phyloP scores from a whole-genome alignment of 345 rosid genomes.

The Sisymbrium altissimum region DNA sequence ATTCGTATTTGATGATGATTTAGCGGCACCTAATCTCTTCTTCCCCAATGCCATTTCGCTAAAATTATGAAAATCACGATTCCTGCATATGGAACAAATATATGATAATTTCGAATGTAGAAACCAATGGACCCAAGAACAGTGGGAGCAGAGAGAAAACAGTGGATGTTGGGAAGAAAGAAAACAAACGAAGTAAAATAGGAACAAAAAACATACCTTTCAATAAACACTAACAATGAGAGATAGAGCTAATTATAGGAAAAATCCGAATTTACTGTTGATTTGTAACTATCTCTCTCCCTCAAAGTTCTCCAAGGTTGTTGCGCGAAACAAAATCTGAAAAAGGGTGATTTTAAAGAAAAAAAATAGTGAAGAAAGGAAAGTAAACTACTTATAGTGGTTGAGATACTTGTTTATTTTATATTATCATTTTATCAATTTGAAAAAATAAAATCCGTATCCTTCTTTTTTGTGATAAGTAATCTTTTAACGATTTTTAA shows the following conservation, averaged over 20 bases:
- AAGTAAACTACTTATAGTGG: too few species aligned
- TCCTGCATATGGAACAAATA: background rate
- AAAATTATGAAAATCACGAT: background rate
- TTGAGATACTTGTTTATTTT: background rate
- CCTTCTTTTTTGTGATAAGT: too few species aligned
- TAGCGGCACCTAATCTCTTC: constrained; percentile 27
- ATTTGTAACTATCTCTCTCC: background rate
- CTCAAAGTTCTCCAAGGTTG: background rate
- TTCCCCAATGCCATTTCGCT: constrained; percentile 44
- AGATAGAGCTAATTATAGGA: too few species aligned
- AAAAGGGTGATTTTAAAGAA: background rate
- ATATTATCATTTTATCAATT: background rate
- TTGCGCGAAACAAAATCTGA: background rate
- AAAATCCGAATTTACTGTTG: background rate
- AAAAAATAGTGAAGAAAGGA: too few species aligned
- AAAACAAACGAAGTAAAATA: constrained; percentile 19
- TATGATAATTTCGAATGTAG: background rate
- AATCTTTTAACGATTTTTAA: too few species aligned
- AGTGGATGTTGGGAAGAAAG: background rate
- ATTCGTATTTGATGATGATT: constrained; percentile 13
- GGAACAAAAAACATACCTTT: constrained; percentile 10
- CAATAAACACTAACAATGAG: too few species aligned
- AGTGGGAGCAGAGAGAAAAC: constrained; percentile 1
- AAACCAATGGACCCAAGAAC: constrained; percentile 11
- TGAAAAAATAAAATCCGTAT: too few species aligned